A percentile compares a stretch with the other conserved stretches of the same genome.
These are phyloP conservation scores for Mycogone perniciosa DNA, from an alignment of 2,329 filamentous ascomycete genomes.

Conservation along the genomic window DNA sequence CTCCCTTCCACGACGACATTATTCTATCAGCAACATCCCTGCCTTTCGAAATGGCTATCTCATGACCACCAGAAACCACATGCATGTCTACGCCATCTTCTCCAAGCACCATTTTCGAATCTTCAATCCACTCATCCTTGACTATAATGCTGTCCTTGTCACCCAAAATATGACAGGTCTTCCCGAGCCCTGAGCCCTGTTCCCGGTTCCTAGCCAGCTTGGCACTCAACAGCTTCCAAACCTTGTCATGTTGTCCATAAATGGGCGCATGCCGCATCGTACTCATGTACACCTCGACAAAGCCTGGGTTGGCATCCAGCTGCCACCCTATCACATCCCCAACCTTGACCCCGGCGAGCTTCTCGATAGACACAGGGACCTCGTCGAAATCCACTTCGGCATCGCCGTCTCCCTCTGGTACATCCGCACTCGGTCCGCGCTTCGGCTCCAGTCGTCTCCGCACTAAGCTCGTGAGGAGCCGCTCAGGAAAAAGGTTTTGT, in stretches of 20 bases:
- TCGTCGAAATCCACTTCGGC: constrained; percentile 39
- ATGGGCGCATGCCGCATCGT: constrained; percentile 66
- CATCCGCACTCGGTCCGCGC: constrained; percentile 28
- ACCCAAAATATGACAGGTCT: constrained; percentile 61
- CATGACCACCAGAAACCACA: constrained; percentile 59
- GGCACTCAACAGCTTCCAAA: constrained; percentile 53
- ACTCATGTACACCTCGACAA: constrained; percentile 63
- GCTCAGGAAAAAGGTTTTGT: constrained; percentile 52
- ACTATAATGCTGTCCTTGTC: constrained; percentile 60
- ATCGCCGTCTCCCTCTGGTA: constrained; percentile 34
- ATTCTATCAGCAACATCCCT: constrained; percentile 46
- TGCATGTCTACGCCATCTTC: constrained; percentile 49
- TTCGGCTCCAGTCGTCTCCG: constrained; percentile 40
- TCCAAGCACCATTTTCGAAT: constrained; percentile 52
- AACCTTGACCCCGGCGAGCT: constrained; percentile 42
- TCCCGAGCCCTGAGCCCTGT: constrained; percentile 28
- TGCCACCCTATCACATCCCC: constrained; percentile 65
- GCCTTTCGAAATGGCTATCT: constrained; percentile 58
- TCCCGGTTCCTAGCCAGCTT: constrained; percentile 33
- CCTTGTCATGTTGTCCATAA: constrained; percentile 47
- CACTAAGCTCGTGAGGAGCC: constrained; percentile 48
- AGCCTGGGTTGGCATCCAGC: constrained; percentile 58
- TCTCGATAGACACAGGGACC: constrained; percentile 45
- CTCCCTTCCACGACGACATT: constrained; percentile 27
- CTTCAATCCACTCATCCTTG: constrained; percentile 56